Evolutionary conservation across 2,329 filamentous ascomycete genomes (phyloP), one percentile per base, ranked within the genome.

Genomic region (Aspergillus piperis): DNA sequence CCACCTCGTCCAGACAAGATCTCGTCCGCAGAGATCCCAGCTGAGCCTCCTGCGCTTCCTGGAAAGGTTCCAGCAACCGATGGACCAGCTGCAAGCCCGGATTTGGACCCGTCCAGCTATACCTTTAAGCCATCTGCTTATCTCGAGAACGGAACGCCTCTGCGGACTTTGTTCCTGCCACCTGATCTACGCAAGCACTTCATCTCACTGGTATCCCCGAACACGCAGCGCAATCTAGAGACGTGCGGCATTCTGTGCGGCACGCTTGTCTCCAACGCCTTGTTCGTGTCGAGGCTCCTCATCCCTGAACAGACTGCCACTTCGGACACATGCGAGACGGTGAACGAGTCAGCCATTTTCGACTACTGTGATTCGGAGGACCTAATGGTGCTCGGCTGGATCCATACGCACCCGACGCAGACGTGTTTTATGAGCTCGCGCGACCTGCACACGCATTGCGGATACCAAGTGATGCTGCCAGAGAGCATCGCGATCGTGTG

Each of bases 401-500:
- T 99, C 62, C 95, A 99, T 73, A 99, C 95, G 0, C 95, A 99
- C 74, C 95, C 95, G 0, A 92, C 90, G 0, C 95, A 99, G 78
- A 96, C 92, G 0, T 99, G 95, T 76, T 99, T 99, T 75, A 96
- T 99, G 91, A 96, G 92, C 73, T 95, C 90, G 52, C 83, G 94
- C 53, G 95, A 99, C 72, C 74, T 98, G 66, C 95, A 99, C 73
- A 99, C 96, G 0, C 94, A 96, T 72, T 88, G 89, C 3, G 92
- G 92, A 10, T 98, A 97, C 74, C 95, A 99, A 77, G 88, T 95
- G 61, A 97, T 97, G 92, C 86, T 98, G 78, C 89, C 92, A 0
- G 95, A 99, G 81, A 96, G 91, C 69, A 92, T 99, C 64, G 95
- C 95, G 3, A 96, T 99, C 70, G 95, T 99, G 41, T 99, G 95